Evolutionary conservation across 129 eudicot species (phyloP), one percentile per base, ranked within the genome.

Genomic region (Calendula officinalis): DNA sequence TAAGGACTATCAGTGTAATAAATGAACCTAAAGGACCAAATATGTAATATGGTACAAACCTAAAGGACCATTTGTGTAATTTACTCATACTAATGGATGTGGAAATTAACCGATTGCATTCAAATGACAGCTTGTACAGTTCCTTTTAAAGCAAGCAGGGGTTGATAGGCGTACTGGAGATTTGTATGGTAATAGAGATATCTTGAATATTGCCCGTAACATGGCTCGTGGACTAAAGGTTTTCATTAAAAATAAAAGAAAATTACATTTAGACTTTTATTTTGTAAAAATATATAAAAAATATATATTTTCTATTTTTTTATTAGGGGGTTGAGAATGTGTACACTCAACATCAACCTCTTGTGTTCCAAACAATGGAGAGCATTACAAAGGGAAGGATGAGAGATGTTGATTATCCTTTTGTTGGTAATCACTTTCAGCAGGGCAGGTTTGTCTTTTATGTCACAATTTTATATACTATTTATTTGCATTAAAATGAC

Each of bases 171-270:
- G 96, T 60, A 92, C 96, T 10, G 98, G 98, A 68, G 96, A 92
- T 77, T 88, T 92, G 59, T 92, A 88, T 77, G 96, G 98, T 43
- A 92, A 92, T 70, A 68, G 95, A 17, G 98, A 92, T 77, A 81
- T 92, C 42, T 72, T 92, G 49, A 92, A 85, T 67, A 85, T 88
- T 66, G 98, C 96, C 42, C 98, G 90, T 56, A 92, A 85, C 75
- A 88, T 92, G 98, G 98, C 98, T 78, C 98, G 96, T 72, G 98
- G 98, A 57, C 85, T 88, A 39, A 92, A 92, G 92, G 98, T 91
- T 49, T 35, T 74, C 65, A 58, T 62, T 3, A 22, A 22, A 22
- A n/a, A n/a, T n/a, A n/a, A 22, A 22, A 22, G 2, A 22, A 22
- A 22, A 22, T 22, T 22, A 22, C 30, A 22, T 22, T 22, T 22